Evolutionary conservation across 1,284 basidiomycete species (phyloP).

Genomic region (Puccinia novopanici): DNA sequence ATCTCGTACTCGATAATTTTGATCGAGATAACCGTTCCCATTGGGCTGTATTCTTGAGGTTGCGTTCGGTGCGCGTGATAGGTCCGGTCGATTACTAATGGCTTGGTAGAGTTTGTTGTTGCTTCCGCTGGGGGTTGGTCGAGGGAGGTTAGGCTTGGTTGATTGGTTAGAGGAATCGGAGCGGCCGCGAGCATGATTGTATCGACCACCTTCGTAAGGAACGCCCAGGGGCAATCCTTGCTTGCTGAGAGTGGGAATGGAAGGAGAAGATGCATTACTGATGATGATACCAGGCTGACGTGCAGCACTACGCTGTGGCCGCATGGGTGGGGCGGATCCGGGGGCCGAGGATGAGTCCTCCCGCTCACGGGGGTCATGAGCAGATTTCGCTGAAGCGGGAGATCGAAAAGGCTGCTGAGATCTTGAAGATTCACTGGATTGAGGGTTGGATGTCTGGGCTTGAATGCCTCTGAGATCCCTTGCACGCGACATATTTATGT

Average conservation of each 20-base stretch:
- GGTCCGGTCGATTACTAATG: conserved; percentile 22
- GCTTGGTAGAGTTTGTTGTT: conserved; percentile 46
- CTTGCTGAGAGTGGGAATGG: not conserved
- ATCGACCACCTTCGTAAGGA: not conserved
- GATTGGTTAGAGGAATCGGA: conserved; percentile 17
- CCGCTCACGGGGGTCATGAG: not conserved
- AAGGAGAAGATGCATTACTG: conserved; percentile 22
- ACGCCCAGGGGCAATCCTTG: conserved; percentile 1
- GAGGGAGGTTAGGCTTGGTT: not conserved
- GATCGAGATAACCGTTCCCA: conserved; percentile 36
- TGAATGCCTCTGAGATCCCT: conserved; percentile 35
- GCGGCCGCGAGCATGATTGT: conserved; percentile 28
- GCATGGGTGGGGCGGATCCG: conserved; percentile 21
- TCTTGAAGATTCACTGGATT: not conserved
- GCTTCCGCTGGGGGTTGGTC: conserved; percentile 21
- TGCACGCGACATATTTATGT: conserved; percentile 42
- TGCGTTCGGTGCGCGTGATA: not conserved
- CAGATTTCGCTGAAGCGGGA: not conserved
- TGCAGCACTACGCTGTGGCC: conserved; percentile 46
- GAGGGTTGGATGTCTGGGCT: conserved; percentile 11
- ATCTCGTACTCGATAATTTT: conserved; percentile 40
- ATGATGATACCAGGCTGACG: conserved; percentile 49
- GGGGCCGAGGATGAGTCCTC: conserved; percentile 12
- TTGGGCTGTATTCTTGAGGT: conserved; percentile 15
- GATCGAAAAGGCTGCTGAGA: conserved; percentile 6